Percentiles rank a stretch among this genome's conserved stretches.
Conservation (phyloP, 2,329 filamentous ascomycete species). For the Sporothrix sp. region DNA sequence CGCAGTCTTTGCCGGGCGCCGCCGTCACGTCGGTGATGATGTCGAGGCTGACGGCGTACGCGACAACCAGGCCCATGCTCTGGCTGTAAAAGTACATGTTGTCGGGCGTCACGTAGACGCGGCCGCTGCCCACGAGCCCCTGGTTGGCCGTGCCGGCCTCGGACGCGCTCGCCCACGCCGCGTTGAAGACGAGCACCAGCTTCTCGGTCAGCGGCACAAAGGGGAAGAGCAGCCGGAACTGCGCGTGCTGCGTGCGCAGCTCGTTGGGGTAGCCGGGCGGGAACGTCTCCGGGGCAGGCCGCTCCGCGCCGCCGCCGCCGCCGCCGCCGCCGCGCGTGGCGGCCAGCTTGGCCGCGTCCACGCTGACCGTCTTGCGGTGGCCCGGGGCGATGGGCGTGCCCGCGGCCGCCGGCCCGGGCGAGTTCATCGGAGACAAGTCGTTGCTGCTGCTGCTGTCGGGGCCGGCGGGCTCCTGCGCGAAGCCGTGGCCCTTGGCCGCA, state of each 20-base stretch:
- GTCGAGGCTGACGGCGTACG: constrained; percentile 65
- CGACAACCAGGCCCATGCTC: constrained; percentile 80
- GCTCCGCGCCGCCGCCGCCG: neutral
- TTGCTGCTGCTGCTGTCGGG: constrained; percentile 14
- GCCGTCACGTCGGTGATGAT: constrained; percentile 82
- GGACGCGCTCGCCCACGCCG: constrained; percentile 61
- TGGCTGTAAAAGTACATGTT: constrained; percentile 96
- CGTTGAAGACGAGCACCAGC: constrained; percentile 83
- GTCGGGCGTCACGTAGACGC: constrained; percentile 77
- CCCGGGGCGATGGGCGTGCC: constrained; percentile 20
- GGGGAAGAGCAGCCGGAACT: constrained; percentile 88
- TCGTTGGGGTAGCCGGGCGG: constrained; percentile 71
- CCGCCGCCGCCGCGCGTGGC: constrained; percentile 14
- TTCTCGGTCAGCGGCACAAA: constrained; percentile 67
- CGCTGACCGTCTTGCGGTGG: constrained; percentile 37
- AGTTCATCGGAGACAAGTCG: constrained; percentile 22
- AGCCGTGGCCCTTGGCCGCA: constrained; percentile 6
- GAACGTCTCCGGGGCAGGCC: constrained; percentile 49
- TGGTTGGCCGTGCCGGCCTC: constrained; percentile 33
- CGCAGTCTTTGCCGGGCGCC: constrained; percentile 80
- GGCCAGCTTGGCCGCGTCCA: constrained; percentile 28
- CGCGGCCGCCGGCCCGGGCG: neutral
- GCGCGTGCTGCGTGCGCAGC: constrained; percentile 76
- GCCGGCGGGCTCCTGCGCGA: constrained; percentile 14
- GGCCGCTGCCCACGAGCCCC: constrained; percentile 54